A percentile compares a stretch with the other conserved stretches of the same genome.
phyloP scores from a whole-genome alignment of 495 filamentous ascomycete species.

The Penicillium subrubescens region DNA sequence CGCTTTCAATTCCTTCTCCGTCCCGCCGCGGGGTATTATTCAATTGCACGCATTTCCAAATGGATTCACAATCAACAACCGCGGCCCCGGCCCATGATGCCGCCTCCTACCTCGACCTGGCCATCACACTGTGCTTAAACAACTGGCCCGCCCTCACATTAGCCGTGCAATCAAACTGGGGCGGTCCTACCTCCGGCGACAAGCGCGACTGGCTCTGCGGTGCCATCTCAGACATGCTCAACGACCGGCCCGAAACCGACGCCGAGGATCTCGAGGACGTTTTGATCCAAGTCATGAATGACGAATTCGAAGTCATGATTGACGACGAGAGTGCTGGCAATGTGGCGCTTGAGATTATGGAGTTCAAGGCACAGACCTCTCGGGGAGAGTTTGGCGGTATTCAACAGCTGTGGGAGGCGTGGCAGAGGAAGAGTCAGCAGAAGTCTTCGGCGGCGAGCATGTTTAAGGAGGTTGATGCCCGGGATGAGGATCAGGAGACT shows the following conservation, averaged over 20 bases:
- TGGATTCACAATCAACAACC: constrained; percentile 27
- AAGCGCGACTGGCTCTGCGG: constrained; percentile 98
- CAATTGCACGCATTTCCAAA: constrained; percentile 9
- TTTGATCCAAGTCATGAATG: constrained; percentile 85
- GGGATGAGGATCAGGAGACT: constrained; percentile 52
- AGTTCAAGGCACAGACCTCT: constrained; percentile 59
- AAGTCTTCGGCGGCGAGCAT: constrained; percentile 53
- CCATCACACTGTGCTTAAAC: constrained; percentile 75
- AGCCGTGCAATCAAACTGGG: constrained; percentile 85
- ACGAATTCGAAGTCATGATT: constrained; percentile 90
- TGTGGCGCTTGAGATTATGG: constrained; percentile 72
- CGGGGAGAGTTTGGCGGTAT: constrained; percentile 69
- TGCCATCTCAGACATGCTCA: constrained; percentile 80
- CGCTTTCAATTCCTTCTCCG: not conserved
- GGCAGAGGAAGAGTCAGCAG: constrained; percentile 57
- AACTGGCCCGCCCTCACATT: constrained; percentile 85
- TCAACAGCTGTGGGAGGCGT: constrained; percentile 66
- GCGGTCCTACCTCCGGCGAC: constrained; percentile 78
- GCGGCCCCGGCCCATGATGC: constrained; percentile 23
- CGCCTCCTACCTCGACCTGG: constrained; percentile 70
- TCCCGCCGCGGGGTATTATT: not conserved
- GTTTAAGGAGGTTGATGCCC: constrained; percentile 59
- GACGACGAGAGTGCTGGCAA: constrained; percentile 83
- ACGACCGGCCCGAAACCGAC: constrained; percentile 71
- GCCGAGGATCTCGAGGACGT: constrained; percentile 80